Base-by-base conservation (phyloP, 1,139 yeast genomes). In the Pichia sp. region DNA sequence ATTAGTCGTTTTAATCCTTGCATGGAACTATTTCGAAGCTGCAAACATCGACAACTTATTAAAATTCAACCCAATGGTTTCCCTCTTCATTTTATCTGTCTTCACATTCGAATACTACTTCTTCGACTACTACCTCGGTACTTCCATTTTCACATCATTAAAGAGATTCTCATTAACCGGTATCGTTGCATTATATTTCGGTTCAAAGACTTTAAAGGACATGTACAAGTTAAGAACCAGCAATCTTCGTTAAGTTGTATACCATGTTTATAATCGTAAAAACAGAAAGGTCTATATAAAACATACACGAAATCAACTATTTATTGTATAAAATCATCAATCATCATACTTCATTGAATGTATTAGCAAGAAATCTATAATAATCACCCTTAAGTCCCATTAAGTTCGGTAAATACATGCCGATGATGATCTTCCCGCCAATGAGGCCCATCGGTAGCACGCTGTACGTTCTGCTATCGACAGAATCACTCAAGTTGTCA, bases 391-490 rank as follows among this genome's bases (percentile, higher is more conserved):
- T 48, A 17, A 55, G 52, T 4, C 42, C 44, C 22, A 50, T 40
- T 11, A 51, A 24, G n/a, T 48, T 45, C 1, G 63, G 62, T 28
- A 56, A 45, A 44, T 58, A 58, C 58, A 62, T 59, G 2, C 61
- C 67, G 43, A 56, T 54, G 4, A 53, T 77, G 12, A 93, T 83
- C 60, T 87, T 89, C 0, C 99, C 99, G 56, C 83, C 83, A 11
- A 93, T 83, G 32, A 93, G 69, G 0, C 83, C 98, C 81, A 89
- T 75, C 2, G 99, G 99, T 34, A 93, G 68, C 20, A 85, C 90
- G 22, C 93, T 88, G 63, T 93, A 93, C 0, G 90, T 80, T 55
- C 99, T 70, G 7, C 96, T 89, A 59, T 94, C 99, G 46, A 91
- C 69, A n/a, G 96, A 87, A 57, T 84, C 90, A 36, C 89, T 77